Conservation (phyloP, 306 rosid species). For the Quercus glauca region DNA sequence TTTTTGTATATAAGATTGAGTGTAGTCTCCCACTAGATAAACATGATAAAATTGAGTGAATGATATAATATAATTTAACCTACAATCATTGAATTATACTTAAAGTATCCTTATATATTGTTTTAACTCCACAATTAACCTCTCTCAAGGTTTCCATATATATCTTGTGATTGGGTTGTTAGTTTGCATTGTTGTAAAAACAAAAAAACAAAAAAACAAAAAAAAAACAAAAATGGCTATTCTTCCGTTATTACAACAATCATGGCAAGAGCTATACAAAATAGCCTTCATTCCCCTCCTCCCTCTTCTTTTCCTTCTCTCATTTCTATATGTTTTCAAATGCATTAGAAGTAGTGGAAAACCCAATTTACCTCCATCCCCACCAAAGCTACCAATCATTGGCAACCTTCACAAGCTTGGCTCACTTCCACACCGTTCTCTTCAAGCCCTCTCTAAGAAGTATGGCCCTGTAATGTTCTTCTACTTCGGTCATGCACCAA, state of each 20-base stretch:
- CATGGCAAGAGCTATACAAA: background rate
- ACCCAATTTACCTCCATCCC: constrained; percentile 13
- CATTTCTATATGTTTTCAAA: background rate
- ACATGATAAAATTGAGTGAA: no score
- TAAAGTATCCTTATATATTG: no score
- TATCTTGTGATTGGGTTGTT: no score
- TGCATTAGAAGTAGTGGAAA: background rate
- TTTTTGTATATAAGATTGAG: background rate
- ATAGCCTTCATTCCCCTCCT: background rate
- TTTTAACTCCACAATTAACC: no score
- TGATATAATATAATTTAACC: no score
- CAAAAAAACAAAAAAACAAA: no score
- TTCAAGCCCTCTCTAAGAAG: constrained; percentile 1
- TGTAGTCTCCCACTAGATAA: no score
- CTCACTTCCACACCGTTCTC: constrained; percentile 14
- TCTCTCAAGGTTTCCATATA: background rate
- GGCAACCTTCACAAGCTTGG: constrained; percentile 30
- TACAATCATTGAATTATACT: no score
- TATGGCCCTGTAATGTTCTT: constrained; percentile 17
- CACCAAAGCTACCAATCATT: constrained; percentile 12
- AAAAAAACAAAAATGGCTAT: background rate
- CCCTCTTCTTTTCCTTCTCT: background rate
- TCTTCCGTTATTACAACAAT: background rate
- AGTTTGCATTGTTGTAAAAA: background rate
- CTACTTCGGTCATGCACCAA: background rate